Conservation (phyloP, 1,284 basidiomycete species). For the Xanthoconium separans region DNA sequence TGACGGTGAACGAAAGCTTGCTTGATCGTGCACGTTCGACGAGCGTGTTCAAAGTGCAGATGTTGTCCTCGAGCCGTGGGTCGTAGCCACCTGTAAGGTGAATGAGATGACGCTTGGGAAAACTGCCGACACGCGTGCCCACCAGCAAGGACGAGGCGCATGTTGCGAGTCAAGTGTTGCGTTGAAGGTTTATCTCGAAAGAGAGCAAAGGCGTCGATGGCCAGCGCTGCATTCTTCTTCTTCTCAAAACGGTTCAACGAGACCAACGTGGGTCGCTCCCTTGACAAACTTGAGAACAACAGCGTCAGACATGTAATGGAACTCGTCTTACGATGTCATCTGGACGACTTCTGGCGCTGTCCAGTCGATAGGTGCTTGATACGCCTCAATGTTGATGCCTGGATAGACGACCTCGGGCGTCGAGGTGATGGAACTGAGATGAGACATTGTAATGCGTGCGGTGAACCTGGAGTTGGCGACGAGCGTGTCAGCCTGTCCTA, state of each 20-base stretch:
- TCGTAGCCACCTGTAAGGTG: slow-evolving; percentile 66
- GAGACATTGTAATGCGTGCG: slow-evolving; percentile 70
- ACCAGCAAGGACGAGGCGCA: slow-evolving; percentile 80
- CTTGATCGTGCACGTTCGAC: slow-evolving; percentile 53
- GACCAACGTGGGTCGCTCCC: slow-evolving; percentile 73
- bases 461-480: slow-evolving; percentile 95
- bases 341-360: slow-evolving; percentile 52
- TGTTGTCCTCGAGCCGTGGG: slow-evolving; percentile 67
- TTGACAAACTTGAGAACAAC: slow-evolving; percentile 31
- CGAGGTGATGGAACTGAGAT: slow-evolving; percentile 69
- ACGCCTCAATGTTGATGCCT: slow-evolving; percentile 81
- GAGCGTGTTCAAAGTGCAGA: slow-evolving; percentile 59
- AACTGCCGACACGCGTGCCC: slow-evolving; percentile 9
- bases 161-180: slow-evolving; percentile 19
- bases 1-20: slow-evolving; percentile 55
- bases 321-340: slow-evolving; percentile 62
- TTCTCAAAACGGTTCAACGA: slow-evolving; percentile 95
- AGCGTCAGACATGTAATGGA: neutral
- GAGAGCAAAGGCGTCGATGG: slow-evolving; percentile 75
- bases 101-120: neutral
- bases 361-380: slow-evolving; percentile 46
- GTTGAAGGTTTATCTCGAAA: slow-evolving; percentile 31
- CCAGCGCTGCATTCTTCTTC: slow-evolving; percentile 90
- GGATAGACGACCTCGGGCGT: slow-evolving; percentile 86
- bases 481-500: slow-evolving; percentile 86